Evolutionary conservation across 2,329 filamentous ascomycete species (phyloP).

Genomic region (Colletotrichum gigasporum): DNA sequence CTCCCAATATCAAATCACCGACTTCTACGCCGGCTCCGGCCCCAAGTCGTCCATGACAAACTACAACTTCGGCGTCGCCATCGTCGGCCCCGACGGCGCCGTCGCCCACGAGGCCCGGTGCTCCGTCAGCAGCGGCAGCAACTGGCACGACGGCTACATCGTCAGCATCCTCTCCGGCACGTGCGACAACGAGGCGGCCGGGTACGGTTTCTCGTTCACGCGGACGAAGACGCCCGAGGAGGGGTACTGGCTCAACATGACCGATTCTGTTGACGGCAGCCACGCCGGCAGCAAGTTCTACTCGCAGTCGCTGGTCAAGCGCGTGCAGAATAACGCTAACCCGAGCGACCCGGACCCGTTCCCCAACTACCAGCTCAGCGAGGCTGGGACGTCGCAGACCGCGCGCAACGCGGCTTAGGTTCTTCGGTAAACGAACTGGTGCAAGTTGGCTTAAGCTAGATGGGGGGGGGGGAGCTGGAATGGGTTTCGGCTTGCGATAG

Average conservation of each 20-base stretch:
- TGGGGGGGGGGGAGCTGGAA: no score
- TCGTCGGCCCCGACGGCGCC: not conserved
- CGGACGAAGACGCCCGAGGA: not conserved
- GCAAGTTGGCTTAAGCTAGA: no score
- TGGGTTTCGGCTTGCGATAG: no score
- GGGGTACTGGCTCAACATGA: not conserved
- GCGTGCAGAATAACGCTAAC: constrained; percentile 1
- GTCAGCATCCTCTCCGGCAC: not conserved
- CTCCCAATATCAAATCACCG: not conserved
- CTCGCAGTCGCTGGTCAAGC: not conserved
- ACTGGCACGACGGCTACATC: not conserved
- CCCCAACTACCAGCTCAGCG: not conserved
- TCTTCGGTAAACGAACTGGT: no score
- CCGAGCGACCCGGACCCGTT: not conserved
- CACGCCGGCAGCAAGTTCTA: not conserved
- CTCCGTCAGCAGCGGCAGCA: not conserved
- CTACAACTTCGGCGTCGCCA: not conserved
- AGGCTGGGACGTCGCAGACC: not conserved
- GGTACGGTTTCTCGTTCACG: not conserved
- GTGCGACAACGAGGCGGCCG: not conserved
- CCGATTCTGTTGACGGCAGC: not conserved
- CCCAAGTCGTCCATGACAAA: not conserved
- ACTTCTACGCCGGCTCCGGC: not conserved
- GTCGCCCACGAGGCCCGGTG: not conserved
- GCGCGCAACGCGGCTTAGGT: not conserved